These are phyloP conservation scores for Aspergillus candidus DNA, from an alignment of 2,329 filamentous ascomycete species.

Conservation along the genomic window DNA sequence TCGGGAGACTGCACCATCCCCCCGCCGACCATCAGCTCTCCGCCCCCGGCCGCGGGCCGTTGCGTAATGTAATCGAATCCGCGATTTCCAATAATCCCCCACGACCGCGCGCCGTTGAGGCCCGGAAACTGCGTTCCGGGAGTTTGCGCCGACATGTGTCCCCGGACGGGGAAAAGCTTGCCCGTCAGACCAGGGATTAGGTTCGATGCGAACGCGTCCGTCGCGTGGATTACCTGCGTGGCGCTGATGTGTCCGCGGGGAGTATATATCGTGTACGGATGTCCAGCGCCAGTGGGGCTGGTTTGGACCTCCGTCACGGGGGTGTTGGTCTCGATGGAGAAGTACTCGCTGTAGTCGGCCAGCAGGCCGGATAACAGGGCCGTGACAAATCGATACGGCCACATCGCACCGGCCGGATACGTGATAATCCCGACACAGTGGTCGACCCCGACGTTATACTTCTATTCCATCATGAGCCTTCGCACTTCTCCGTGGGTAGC, in stretches of 20 bases:
- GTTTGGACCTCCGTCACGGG: constrained; percentile 8
- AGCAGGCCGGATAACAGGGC: constrained; percentile 13
- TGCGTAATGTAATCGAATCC: constrained; percentile 37
- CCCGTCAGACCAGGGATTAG: constrained; percentile 42
- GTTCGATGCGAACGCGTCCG: constrained; percentile 49
- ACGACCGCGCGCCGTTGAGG: constrained; percentile 3
- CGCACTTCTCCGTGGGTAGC: not conserved
- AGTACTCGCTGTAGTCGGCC: constrained; percentile 1
- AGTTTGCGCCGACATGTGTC: constrained; percentile 45
- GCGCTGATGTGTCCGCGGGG: constrained; percentile 39
- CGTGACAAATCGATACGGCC: constrained; percentile 25
- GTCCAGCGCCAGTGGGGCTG: not conserved
- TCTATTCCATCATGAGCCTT: constrained; percentile 1
- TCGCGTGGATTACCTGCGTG: constrained; percentile 46
- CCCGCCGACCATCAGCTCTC: constrained; percentile 19
- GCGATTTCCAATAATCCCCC: constrained; percentile 19
- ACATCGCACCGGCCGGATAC: constrained; percentile 17
- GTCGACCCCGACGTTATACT: not conserved
- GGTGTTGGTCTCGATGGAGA: constrained; percentile 20
- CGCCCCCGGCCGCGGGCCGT: constrained; percentile 13
- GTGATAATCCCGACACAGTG: constrained; percentile 12
- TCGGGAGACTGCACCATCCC: constrained; percentile 14
- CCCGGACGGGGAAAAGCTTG: constrained; percentile 46
- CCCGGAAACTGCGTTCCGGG: constrained; percentile 24
- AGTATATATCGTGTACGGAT: constrained; percentile 24